Base-by-base conservation (phyloP, 306 rosid species). In the Lagenaria siceraria region DNA sequence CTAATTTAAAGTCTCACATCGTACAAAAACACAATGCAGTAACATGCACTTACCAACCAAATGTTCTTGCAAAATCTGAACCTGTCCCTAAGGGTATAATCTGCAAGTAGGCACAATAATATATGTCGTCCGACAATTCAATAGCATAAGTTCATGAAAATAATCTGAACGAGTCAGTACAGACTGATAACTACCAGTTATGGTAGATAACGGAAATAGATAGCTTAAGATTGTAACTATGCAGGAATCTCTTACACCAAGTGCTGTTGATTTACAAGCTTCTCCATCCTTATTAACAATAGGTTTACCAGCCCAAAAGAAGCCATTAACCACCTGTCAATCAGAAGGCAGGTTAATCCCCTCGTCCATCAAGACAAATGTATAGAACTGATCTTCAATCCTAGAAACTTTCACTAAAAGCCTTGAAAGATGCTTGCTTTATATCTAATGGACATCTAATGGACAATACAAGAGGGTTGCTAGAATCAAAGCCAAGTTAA, bases 61-160 rank as follows among this genome's bases (percentile, higher is more conserved):
- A 91, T 77, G 97, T 83, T 85, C 93, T 83, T 58, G 97, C 96
- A 78, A 95, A 95, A 79, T 95, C 99, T 10, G 97, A 92, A 61
- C 97, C 99, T 49, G 99, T 95, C 55, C 99, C 99, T 63, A 95
- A 78, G 75, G 99, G 99, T 59, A 95, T 92, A 60, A 95, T 87
- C 99, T 95, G 91, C 82, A 89, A 27, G 86, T 85, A 78, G 78
- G 78, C 48, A 82, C 70, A 77, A 81, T 10, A 68, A 42, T 40
- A 12, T 22, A 46, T 14, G 35, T n/a, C 42, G 19, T 21, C 79
- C 75, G 70, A 69, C 70, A 78, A 52, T 79, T 71, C 81, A 80
- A 18, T 53, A 53, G 49, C 64, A 53, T 74, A 54, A 74, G 46
- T 24, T 74, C 21, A 74, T 1, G 63, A 29, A n/a, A 53, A 21